Evolutionary conservation across 225 moss, liverwort and hornwort genomes (phyloP).

Genomic region (Climacium dendroides): DNA sequence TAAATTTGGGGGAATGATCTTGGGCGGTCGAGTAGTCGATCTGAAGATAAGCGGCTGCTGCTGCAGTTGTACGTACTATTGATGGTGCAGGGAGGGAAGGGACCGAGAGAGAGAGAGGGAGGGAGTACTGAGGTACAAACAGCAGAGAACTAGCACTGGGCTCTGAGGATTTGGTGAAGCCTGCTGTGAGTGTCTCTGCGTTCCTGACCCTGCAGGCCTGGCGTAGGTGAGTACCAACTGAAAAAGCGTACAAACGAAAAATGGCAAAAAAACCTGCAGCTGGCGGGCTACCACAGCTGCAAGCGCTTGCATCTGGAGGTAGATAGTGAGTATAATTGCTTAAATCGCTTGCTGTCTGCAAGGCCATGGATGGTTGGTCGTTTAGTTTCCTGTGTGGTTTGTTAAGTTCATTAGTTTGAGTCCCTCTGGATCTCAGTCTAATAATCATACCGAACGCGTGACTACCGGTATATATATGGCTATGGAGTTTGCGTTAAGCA

Average conservation of each 20-base stretch:
- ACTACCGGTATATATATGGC: not conserved
- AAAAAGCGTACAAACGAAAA: not conserved
- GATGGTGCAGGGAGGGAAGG: not conserved
- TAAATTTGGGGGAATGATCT: not conserved
- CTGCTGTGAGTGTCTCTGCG: not conserved
- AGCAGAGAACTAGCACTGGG: not conserved
- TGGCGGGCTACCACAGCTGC: not conserved
- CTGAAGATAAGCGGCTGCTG: not conserved
- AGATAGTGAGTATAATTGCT: not conserved
- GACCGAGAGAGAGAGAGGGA: not conserved
- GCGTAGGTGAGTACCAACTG: not conserved
- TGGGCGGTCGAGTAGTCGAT: not conserved
- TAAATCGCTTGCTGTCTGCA: not conserved
- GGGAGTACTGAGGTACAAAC: not conserved
- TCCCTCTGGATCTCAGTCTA: not conserved
- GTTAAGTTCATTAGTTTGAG: not conserved
- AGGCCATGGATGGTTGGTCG: not conserved
- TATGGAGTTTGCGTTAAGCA: not conserved
- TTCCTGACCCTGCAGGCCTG: conserved; percentile 2
- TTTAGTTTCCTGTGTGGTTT: not conserved
- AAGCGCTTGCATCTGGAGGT: not conserved
- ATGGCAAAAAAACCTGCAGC: not conserved
- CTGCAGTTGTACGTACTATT: not conserved
- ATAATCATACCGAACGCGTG: not conserved
- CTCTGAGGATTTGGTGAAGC: not conserved